Evolutionary conservation across 306 rosid genomes (phyloP).

Genomic region (Arachis hypogaea): DNA sequence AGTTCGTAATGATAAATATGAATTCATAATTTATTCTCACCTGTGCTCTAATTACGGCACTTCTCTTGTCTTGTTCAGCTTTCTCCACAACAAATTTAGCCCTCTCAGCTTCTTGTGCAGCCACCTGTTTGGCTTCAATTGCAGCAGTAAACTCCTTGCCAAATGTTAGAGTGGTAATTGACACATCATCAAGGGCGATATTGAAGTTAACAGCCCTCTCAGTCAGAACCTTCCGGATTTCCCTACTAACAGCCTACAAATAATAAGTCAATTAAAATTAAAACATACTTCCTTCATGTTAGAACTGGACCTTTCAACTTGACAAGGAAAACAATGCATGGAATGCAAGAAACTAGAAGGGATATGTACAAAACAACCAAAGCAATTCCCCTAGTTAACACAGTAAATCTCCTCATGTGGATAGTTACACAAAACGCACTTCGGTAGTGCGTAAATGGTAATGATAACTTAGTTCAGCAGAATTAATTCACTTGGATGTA

Average conservation of each 20-base stretch:
- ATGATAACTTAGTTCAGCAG: not conserved
- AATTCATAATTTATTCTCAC: conserved; percentile 47
- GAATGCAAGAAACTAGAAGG: not conserved
- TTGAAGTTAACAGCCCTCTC: conserved; percentile 87
- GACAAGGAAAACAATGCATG: conserved; percentile 18
- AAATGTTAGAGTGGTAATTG: conserved; percentile 75
- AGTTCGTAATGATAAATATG: not conserved
- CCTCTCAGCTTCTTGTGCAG: conserved; percentile 98
- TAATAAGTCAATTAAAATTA: conserved; percentile 12
- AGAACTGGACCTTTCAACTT: conserved; percentile 12
- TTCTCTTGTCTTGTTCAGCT: conserved; percentile 91
- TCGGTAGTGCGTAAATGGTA: not conserved
- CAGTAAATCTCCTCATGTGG: not conserved
- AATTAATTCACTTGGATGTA: not conserved
- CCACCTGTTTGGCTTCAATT: conserved; percentile 96
- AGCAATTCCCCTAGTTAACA: conserved; percentile 12
- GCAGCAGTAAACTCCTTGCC: conserved; percentile 91
- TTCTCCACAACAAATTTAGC: conserved; percentile 88
- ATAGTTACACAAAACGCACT: conserved; percentile 1
- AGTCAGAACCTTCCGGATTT: conserved; percentile 75
- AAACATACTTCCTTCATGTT: conserved; percentile 4
- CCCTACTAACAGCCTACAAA: conserved; percentile 83
- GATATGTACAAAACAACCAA: not conserved
- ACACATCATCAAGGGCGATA: conserved; percentile 88
- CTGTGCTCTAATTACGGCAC: conserved; percentile 88